These are phyloP conservation scores for Globisporangium heterothallicum DNA, from an alignment of 352 stramenopile species.

Conservation along the genomic window DNA sequence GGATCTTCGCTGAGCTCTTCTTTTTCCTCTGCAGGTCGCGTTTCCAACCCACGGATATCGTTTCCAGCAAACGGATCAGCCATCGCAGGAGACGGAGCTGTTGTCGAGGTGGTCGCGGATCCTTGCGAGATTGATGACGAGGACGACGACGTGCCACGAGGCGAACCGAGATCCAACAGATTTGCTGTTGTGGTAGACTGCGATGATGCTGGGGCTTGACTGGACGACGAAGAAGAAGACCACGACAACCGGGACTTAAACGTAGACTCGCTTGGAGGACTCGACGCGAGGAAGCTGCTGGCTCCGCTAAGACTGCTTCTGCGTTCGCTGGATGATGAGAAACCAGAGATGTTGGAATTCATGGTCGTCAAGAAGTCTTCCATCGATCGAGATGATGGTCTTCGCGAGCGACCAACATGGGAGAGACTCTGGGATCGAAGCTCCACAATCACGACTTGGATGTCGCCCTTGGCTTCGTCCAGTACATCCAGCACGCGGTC, in stretches of 20 bases:
- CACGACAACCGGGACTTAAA: slow-evolving; percentile 14
- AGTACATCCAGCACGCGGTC: slow-evolving; percentile 61
- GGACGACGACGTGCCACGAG: slow-evolving; percentile 17
- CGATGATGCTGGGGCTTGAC: neutral
- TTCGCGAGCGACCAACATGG: slow-evolving; percentile 29
- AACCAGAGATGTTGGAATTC: slow-evolving; percentile 40
- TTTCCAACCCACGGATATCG: slow-evolving; percentile 51
- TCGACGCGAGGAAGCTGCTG: slow-evolving; percentile 27
- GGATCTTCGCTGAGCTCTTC: slow-evolving; percentile 47
- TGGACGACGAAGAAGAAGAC: neutral
- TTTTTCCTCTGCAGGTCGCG: slow-evolving; percentile 21
- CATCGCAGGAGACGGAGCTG: neutral
- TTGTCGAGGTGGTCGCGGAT: neutral
- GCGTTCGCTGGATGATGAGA: slow-evolving; percentile 6
- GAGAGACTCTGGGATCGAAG: slow-evolving; percentile 55
- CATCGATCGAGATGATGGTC: slow-evolving; percentile 55
- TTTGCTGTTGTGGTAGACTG: slow-evolving; percentile 1
- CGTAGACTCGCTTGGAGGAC: slow-evolving; percentile 18
- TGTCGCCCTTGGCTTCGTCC: slow-evolving; percentile 67
- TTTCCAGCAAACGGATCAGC: slow-evolving; percentile 59
- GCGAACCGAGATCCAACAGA: slow-evolving; percentile 11
- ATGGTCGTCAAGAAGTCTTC: slow-evolving; percentile 60
- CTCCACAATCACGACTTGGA: slow-evolving; percentile 49
- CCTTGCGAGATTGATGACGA: slow-evolving; percentile 3
- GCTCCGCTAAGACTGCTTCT: slow-evolving; percentile 13